Evolutionary conservation across 441 rosid species (phyloP).

Genomic region (Cnidoscolus chayamansa): DNA sequence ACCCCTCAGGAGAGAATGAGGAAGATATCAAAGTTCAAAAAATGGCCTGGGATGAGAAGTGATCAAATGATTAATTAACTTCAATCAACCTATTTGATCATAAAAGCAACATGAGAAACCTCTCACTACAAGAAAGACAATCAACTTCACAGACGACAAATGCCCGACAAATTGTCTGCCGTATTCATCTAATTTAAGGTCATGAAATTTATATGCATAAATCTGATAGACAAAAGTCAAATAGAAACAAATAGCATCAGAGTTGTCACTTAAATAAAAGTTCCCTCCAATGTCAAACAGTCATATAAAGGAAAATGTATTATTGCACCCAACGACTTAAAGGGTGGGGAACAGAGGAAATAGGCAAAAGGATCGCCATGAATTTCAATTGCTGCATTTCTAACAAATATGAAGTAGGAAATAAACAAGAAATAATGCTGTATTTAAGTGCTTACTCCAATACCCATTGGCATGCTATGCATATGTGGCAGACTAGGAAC

Average conservation of each 20-base stretch:
- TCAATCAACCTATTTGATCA: background rate
- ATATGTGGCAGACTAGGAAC: conserved; percentile 53
- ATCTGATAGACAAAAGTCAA: background rate
- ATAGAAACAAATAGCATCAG: background rate
- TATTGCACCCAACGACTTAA: background rate
- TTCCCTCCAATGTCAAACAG: background rate
- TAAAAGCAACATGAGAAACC: background rate
- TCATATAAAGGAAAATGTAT: background rate
- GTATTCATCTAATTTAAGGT: background rate
- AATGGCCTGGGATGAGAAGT: background rate
- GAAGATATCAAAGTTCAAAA: background rate
- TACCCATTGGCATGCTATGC: conserved; percentile 72
- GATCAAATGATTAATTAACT: background rate
- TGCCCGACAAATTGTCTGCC: background rate
- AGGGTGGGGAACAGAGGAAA: background rate
- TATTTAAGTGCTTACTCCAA: conserved; percentile 54
- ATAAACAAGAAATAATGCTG: background rate
- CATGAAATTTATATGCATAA: background rate
- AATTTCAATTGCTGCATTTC: background rate
- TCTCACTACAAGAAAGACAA: background rate
- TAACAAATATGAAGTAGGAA: background rate
- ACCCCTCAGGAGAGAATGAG: background rate
- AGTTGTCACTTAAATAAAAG: background rate
- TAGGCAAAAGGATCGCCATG: background rate
- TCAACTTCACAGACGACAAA: background rate